Conservation (phyloP, 2,329 filamentous ascomycete species). For the Magnaporthiopsis rhizophila region DNA sequence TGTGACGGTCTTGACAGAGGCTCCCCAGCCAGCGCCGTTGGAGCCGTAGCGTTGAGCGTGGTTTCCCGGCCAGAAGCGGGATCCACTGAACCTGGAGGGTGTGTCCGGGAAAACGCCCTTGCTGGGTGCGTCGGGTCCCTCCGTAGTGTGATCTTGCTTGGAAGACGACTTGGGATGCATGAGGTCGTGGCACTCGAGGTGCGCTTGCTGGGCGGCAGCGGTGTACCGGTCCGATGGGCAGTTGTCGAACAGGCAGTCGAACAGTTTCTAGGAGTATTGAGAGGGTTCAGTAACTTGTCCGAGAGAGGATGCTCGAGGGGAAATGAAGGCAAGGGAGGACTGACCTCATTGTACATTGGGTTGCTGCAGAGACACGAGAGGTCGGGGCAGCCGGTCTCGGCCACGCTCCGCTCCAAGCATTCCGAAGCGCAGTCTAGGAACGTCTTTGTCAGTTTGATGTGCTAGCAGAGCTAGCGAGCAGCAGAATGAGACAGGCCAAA, state of each 20-base stretch:
- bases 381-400: conserved; percentile 4
- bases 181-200: neutral
- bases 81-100: neutral
- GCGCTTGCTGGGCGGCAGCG: neutral
- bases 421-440: neutral
- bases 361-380: conserved; percentile 5
- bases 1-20: neutral
- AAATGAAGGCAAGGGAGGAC: neutral
- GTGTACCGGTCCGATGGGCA: conserved; percentile 3
- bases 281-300: neutral
- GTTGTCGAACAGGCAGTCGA: conserved; percentile 7
- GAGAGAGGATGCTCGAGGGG: neutral
- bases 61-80: neutral
- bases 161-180: neutral
- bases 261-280: neutral
- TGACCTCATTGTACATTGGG: conserved; percentile 2
- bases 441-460: neutral
- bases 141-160: neutral
- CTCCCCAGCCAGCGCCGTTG: neutral
- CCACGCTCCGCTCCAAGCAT: conserved; percentile 1
- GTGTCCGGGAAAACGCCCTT: neutral
- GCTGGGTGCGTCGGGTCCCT: too few species aligned
- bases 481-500: neutral
- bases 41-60: neutral
- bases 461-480: neutral